phyloP scores from a whole-genome alignment of 2,329 filamentous ascomycete genomes.

The Colletotrichum liaoningense region DNA sequence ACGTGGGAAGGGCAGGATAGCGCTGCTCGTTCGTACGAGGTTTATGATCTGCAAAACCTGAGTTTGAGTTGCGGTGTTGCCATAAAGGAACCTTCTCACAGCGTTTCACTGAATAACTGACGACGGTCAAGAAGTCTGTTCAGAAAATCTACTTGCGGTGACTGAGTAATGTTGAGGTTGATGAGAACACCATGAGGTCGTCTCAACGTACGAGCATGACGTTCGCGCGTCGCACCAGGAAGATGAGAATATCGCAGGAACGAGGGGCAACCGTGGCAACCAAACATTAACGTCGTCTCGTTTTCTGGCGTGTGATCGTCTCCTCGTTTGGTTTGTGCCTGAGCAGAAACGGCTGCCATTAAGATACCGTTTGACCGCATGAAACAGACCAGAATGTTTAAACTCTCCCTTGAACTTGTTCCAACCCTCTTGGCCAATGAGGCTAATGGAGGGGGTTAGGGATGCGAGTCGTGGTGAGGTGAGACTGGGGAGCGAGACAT shows the following conservation, averaged over 20 bases:
- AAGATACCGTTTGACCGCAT: conserved; percentile 26
- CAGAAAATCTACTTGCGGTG: background rate
- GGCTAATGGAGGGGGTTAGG: background rate
- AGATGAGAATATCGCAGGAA: background rate
- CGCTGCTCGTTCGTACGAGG: background rate
- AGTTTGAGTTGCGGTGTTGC: background rate
- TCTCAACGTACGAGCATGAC: background rate
- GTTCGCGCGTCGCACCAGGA: background rate
- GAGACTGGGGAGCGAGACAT: conserved; percentile 20
- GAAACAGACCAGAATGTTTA: conserved; percentile 28
- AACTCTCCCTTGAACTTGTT: conserved; percentile 24
- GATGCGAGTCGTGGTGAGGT: conserved; percentile 14
- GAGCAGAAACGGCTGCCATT: background rate
- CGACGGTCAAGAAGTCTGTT: background rate
- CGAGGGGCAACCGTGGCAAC: conserved; percentile 18
- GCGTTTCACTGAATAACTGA: background rate
- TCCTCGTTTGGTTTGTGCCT: background rate
- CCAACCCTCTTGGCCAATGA: conserved; percentile 19
- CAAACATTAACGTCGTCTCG: conserved; percentile 12
- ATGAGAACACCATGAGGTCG: background rate
- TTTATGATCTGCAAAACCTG: background rate
- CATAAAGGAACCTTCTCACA: background rate
- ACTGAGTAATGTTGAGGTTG: background rate
- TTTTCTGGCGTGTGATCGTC: conserved; percentile 1
- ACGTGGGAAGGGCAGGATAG: conserved; percentile 2